Percentiles rank a stretch among this genome's conserved stretches.
phyloP scores from a whole-genome alignment of 352 stramenopile genomes.

The Saprolegnia parasitica region DNA sequence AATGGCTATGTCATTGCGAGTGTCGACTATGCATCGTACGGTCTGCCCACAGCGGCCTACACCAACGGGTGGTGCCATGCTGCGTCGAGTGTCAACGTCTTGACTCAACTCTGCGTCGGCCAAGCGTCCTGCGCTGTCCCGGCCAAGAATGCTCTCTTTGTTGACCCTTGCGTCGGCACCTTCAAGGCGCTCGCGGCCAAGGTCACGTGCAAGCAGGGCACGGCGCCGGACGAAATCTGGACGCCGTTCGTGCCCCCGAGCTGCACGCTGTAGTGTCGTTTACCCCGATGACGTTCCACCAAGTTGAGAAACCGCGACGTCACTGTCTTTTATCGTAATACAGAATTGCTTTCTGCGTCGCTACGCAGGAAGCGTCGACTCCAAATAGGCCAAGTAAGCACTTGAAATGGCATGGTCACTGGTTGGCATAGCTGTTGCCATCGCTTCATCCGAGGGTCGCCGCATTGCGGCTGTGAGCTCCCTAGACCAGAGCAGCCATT shows the following conservation, averaged over 20 bases:
- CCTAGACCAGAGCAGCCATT: too few relatives aligned
- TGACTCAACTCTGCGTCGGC: background rate
- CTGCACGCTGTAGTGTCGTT: background rate
- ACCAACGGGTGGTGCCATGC: conserved; percentile 15
- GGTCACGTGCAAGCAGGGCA: conserved; percentile 18
- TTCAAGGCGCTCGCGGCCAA: background rate
- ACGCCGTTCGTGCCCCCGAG: background rate
- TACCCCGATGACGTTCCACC: too few relatives aligned
- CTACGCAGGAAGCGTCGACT: too few relatives aligned
- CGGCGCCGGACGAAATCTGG: background rate
- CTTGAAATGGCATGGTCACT: too few relatives aligned
- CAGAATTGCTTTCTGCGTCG: too few relatives aligned
- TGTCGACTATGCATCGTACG: conserved; percentile 4
- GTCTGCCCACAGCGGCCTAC: background rate
- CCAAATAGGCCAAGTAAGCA: too few relatives aligned
- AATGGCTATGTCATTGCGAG: conserved; percentile 22
- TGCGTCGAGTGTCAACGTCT: background rate
- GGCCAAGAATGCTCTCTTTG: conserved; percentile 8
- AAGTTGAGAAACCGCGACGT: too few relatives aligned
- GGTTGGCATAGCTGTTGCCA: too few relatives aligned
- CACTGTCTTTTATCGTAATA: too few relatives aligned
- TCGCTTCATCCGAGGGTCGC: too few relatives aligned
- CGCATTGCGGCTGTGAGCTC: too few relatives aligned
- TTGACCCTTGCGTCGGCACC: conserved; percentile 3
- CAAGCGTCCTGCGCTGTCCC: conserved; percentile 3